These are phyloP conservation scores for Thelonectria blattea DNA, from an alignment of 2,329 filamentous ascomycete genomes.

Conservation along the genomic window DNA sequence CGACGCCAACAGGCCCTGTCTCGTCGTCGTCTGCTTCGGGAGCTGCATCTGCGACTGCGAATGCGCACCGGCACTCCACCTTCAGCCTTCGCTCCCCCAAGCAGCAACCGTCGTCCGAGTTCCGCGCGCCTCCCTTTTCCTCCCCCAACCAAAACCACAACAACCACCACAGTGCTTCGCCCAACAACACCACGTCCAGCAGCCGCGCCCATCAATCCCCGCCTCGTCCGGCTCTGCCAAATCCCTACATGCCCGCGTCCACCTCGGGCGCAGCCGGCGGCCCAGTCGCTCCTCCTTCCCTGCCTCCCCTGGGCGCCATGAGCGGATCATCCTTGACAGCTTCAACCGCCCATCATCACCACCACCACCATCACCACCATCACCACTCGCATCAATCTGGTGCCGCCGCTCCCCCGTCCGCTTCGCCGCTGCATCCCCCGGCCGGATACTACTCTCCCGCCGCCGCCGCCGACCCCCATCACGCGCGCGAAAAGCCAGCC, in stretches of 20 bases:
- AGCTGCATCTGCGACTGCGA: constrained; percentile 30
- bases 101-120: constrained; percentile 45
- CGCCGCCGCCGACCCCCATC: constrained; percentile 42
- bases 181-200: constrained; percentile 39
- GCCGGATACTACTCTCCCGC: constrained; percentile 48
- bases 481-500: constrained; percentile 47
- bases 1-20: constrained; percentile 22
- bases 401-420: constrained; percentile 38
- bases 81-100: constrained; percentile 59
- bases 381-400: constrained; percentile 36
- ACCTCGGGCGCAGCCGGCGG: constrained; percentile 39
- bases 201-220: constrained; percentile 42
- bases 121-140: constrained; percentile 42
- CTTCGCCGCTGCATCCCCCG: constrained; percentile 53
- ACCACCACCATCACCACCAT: constrained; percentile 31
- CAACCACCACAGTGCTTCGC: constrained; percentile 35
- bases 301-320: constrained; percentile 40
- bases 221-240: constrained; percentile 40
- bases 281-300: constrained; percentile 39
- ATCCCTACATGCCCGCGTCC: constrained; percentile 47
- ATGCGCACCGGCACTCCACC: constrained; percentile 49
- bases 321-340: constrained; percentile 30
- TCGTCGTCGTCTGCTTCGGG: constrained; percentile 13
- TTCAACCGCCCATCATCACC: constrained; percentile 28
- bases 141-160: constrained; percentile 36